A percentile compares a stretch with the other conserved stretches of the same genome.
Conservation (phyloP, 768 basidiomycete species). For the Pleurotus sapidus region DNA sequence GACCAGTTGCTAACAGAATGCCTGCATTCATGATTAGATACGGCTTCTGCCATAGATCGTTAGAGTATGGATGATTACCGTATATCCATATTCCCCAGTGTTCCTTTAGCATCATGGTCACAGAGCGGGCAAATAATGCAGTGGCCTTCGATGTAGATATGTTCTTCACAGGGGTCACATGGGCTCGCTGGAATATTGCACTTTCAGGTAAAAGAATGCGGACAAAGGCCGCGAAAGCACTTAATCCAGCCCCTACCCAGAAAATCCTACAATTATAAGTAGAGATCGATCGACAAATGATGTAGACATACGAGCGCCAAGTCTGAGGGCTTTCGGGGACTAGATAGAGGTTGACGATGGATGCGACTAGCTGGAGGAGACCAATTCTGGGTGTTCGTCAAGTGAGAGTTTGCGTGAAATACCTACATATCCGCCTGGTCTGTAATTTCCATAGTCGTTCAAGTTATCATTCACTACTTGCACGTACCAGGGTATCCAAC, state of each 20-base stretch:
- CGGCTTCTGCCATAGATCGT: too few relatives aligned
- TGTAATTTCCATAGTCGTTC: too few relatives aligned
- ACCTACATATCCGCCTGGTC: conserved; percentile 9
- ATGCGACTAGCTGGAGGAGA: conserved; percentile 10
- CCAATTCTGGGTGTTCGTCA: background rate
- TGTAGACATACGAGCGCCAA: conserved; percentile 11
- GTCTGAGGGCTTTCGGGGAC: conserved; percentile 17
- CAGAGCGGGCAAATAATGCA: conserved; percentile 51
- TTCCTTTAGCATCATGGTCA: conserved; percentile 50
- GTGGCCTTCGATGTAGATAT: conserved; percentile 36
- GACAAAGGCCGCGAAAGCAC: conserved; percentile 48
- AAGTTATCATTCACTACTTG: too few relatives aligned
- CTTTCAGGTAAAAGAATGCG: conserved; percentile 58
- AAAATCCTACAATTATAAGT: conserved; percentile 32
- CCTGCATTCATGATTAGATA: background rate
- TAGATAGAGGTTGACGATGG: conserved; percentile 15
- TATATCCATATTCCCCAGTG: conserved; percentile 66
- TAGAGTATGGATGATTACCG: conserved; percentile 8
- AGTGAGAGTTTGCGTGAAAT: background rate
- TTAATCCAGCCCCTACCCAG: conserved; percentile 56
- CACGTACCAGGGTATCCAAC: conserved; percentile 1
- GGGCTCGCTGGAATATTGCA: conserved; percentile 48
- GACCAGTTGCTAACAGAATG: conserved; percentile 7
- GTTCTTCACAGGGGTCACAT: conserved; percentile 24
- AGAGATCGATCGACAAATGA: too few relatives aligned